phyloP scores from a whole-genome alignment of 306 rosid species.

The Quercus cerris region DNA sequence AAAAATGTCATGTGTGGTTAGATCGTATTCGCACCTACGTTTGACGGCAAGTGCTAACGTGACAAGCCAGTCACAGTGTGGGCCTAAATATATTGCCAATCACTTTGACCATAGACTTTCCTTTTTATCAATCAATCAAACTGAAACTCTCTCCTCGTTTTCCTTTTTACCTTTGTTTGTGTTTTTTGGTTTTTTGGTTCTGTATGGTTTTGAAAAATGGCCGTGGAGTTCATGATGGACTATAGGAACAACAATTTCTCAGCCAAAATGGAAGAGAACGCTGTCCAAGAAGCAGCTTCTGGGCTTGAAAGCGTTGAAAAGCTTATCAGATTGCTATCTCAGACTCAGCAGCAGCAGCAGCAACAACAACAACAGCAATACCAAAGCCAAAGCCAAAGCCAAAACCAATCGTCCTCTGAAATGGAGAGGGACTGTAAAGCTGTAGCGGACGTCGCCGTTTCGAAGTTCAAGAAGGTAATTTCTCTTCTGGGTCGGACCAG shows the following conservation, averaged over 20 bases:
- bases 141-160: background rate
- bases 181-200: background rate
- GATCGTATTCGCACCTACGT: constrained; percentile 36
- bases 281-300: constrained; percentile 60
- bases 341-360: constrained; percentile 15
- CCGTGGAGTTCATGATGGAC: constrained; percentile 59
- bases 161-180: background rate
- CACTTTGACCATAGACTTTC: constrained; percentile 51
- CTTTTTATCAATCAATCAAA: constrained; percentile 28
- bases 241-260: constrained; percentile 20
- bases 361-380: background rate
- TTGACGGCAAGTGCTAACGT: constrained; percentile 52
- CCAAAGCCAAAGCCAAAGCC: background rate
- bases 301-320: constrained; percentile 60
- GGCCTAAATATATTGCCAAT: constrained; percentile 27
- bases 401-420: constrained; percentile 23
- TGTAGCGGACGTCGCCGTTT: constrained; percentile 72
- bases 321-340: constrained; percentile 38
- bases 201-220: constrained; percentile 47
- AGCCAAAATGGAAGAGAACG: constrained; percentile 40
- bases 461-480: constrained; percentile 76
- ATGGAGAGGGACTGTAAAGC: constrained; percentile 61
- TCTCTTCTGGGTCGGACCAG: constrained; percentile 78
- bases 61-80: constrained; percentile 52
- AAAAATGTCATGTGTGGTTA: constrained; percentile 26